Evolutionary conservation across 2,329 filamentous ascomycete genomes (phyloP), one percentile per base, ranked within the genome.

Genomic region (Fusarium sp.): DNA sequence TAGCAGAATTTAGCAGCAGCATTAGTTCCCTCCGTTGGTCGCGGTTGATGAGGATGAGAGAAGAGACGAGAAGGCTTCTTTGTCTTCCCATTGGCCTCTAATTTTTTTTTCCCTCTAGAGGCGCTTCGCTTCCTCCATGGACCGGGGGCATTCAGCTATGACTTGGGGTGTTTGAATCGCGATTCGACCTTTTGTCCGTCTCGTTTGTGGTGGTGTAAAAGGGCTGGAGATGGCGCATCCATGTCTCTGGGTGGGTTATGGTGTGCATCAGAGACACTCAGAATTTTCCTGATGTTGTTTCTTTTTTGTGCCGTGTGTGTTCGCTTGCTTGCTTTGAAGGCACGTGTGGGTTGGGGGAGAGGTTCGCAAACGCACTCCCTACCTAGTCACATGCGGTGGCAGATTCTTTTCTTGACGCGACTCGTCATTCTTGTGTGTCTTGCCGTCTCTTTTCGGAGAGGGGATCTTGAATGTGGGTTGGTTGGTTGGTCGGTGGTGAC

Each of bases 41-140:
- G 24, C 44, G 24, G 24, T 51, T 51, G 46, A 51, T 31, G 46
- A 51, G 46, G 27, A 51, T 60, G 67, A 57, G 63, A 70, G 58
- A 73, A 73, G 71, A 73, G 71, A 71, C 63, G 60, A 73, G 67
- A 71, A 64, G 60, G 38, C 44, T 44, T 71, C 60, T 40, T 22
- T 46, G 27, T 20, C 33, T 35, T 35, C 16, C 40, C 24, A 73
- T 73, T 71, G 71, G 71, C 33, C 56, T 64, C 38, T 51, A 16
- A 33, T 31, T 35, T 24, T 38, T 53, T 58, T 31, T 29, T 2
- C 29, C 12, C 58, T 35, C 46, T 60, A 49, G 58, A 63, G 58
- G 56, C 59, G 59, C 62, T 66, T 62, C 59, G 59, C 62, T 66
- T 62, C 40, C 59, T 20, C 29, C 24, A 51, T 49, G 46, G 53